These are phyloP conservation scores for Trichosporon coremiiforme DNA, from an alignment of 1,284 basidiomycete species.

Conservation along the genomic window DNA sequence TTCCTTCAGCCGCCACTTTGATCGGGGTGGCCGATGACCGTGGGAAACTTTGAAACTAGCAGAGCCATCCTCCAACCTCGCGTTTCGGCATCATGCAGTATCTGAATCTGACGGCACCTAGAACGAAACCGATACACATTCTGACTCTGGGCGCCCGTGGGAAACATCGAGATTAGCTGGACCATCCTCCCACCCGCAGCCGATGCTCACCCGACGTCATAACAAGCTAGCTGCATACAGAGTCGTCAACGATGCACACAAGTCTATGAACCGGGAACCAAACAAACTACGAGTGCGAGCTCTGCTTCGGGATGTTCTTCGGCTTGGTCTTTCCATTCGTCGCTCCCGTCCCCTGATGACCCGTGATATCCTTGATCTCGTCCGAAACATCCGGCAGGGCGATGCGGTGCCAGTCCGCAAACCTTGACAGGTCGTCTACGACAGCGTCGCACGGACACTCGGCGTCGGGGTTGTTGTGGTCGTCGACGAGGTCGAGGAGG, in stretches of 20 bases:
- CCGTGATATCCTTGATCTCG: slow-evolving; percentile 11
- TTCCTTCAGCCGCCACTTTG: no score
- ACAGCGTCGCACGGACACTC: slow-evolving; percentile 19
- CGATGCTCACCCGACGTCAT: no score
- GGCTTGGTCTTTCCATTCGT: not conserved
- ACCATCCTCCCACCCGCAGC: no score
- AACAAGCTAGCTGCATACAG: not conserved
- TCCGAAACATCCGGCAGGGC: not conserved
- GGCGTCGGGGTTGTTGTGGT: slow-evolving; percentile 3
- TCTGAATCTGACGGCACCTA: no score
- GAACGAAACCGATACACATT: no score
- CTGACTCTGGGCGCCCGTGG: no score
- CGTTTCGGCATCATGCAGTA: no score
- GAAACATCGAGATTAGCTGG: no score
- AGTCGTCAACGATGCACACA: not conserved
- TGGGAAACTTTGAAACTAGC: no score
- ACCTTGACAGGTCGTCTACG: slow-evolving; percentile 22
- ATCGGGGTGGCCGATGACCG: no score
- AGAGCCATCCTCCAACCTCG: no score
- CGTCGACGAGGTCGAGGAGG: slow-evolving; percentile 23
- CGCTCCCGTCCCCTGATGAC: not conserved
- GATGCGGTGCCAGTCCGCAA: slow-evolving; percentile 20
- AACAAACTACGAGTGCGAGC: not conserved
- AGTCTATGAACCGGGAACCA: not conserved
- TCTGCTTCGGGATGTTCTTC: not conserved